These are phyloP conservation scores for Ophioceras dolichostomum DNA, from an alignment of 2,329 filamentous ascomycete species.

Conservation along the genomic window DNA sequence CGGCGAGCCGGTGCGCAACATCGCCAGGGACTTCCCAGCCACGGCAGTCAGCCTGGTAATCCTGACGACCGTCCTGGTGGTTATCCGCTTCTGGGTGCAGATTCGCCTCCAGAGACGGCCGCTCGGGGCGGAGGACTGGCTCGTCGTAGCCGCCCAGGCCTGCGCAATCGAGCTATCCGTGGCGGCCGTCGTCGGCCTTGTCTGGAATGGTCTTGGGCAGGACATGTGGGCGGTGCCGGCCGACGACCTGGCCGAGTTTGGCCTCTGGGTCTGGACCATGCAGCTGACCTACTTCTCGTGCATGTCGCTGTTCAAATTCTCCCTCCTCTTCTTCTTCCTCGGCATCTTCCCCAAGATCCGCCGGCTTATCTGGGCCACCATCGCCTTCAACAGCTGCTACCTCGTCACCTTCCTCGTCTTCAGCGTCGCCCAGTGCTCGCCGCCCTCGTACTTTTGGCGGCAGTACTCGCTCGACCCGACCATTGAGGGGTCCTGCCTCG, in stretches of 20 bases:
- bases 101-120: too few relatives aligned
- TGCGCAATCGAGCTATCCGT: constrained; percentile 15
- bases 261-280: constrained; percentile 28
- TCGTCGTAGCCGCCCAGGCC: constrained; percentile 15
- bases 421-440: constrained; percentile 29
- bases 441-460: constrained; percentile 36
- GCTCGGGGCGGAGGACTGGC: constrained; percentile 25
- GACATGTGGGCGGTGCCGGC: constrained; percentile 37
- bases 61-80: too few relatives aligned
- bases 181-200: constrained; percentile 17
- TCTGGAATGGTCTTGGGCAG: constrained; percentile 29
- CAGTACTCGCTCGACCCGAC: constrained; percentile 34
- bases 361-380: constrained; percentile 18
- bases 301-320: constrained; percentile 33
- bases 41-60: too few relatives aligned
- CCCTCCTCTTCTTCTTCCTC: constrained; percentile 40
- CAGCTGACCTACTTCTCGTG: constrained; percentile 30
- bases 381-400: constrained; percentile 16
- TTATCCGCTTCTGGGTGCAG: too few relatives aligned
- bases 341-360: constrained; percentile 32
- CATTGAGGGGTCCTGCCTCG: constrained; percentile 29
- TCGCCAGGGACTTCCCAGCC: too few relatives aligned
- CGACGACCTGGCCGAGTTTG: constrained; percentile 27
- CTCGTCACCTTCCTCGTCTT: constrained; percentile 18
- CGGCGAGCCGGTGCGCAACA: too few relatives aligned